These are phyloP conservation scores for Beauveria sp. DNA, from an alignment of 2,329 filamentous ascomycete species.

Conservation along the genomic window DNA sequence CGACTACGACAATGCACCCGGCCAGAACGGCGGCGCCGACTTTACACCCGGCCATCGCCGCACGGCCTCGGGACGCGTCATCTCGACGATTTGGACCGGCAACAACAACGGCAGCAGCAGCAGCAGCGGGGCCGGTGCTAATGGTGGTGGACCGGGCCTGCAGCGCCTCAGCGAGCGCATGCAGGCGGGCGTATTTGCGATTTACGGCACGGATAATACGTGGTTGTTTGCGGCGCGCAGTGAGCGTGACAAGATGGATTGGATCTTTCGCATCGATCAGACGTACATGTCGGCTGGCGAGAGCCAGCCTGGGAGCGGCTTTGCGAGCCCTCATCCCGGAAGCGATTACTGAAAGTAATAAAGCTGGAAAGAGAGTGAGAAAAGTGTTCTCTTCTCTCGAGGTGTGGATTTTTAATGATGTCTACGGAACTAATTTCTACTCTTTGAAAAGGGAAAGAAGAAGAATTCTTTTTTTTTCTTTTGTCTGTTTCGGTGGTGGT, in stretches of 20 bases:
- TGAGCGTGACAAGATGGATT: constrained; percentile 90
- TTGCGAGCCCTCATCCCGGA: constrained; percentile 26
- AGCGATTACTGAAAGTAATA: constrained; percentile 22
- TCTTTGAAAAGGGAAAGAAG: not conserved
- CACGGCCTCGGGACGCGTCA: constrained; percentile 42
- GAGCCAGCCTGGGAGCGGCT: constrained; percentile 30
- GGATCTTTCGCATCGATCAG: constrained; percentile 93
- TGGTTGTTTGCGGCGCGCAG: constrained; percentile 88
- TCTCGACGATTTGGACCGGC: constrained; percentile 51
- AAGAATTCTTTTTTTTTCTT: not conserved
- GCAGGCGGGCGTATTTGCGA: constrained; percentile 75
- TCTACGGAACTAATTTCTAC: constrained; percentile 4
- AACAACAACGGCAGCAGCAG: constrained; percentile 35
- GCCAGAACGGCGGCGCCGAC: constrained; percentile 25
- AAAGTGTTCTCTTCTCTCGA: not conserved
- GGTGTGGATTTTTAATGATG: constrained; percentile 1
- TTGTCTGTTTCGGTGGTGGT: not conserved
- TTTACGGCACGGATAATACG: constrained; percentile 90
- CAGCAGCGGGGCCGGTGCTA: constrained; percentile 5
- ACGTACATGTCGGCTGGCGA: constrained; percentile 48
- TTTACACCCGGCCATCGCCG: constrained; percentile 41
- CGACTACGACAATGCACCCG: constrained; percentile 27
- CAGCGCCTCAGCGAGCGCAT: constrained; percentile 49
- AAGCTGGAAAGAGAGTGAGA: not conserved
- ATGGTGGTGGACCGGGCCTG: constrained; percentile 30